Evolutionary conservation across 805 yeast genomes (phyloP).

Genomic region (Candida suzukii): DNA sequence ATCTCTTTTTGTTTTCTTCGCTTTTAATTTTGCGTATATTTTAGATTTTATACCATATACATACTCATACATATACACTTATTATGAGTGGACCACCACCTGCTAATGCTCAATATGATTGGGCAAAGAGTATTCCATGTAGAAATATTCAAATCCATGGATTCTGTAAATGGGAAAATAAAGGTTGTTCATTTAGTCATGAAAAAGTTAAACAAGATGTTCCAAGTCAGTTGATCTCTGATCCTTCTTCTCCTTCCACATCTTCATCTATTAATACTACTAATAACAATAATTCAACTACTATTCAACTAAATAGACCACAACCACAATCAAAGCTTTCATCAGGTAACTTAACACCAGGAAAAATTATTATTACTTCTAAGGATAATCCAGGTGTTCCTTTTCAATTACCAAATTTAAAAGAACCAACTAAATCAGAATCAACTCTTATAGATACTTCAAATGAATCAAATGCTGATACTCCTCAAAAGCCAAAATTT

Average conservation of each 20-base stretch:
- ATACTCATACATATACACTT: not conserved
- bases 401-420: not conserved
- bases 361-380: constrained; percentile 3
- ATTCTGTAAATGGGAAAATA: constrained; percentile 78
- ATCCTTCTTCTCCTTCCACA: constrained; percentile 6
- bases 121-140: constrained; percentile 74
- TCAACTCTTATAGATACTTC: not conserved
- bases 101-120: constrained; percentile 34
- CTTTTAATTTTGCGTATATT: too few species aligned
- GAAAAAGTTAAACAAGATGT: constrained; percentile 25
- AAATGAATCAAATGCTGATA: constrained; percentile 7
- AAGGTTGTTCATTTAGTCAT: constrained; percentile 81
- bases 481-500: constrained; percentile 33
- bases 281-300: constrained; percentile 1
- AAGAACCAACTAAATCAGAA: not conserved
- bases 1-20: too few species aligned
- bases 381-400: constrained; percentile 5
- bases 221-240: constrained; percentile 2
- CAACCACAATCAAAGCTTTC: constrained; percentile 4
- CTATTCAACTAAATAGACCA: not conserved
- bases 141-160: constrained; percentile 82
- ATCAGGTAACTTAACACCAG: constrained; percentile 2
- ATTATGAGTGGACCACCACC: not conserved
- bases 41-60: not conserved
- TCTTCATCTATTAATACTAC: too few species aligned